Conservation (phyloP, 805 yeast genomes). For the Diddensiella transvaalensis region DNA sequence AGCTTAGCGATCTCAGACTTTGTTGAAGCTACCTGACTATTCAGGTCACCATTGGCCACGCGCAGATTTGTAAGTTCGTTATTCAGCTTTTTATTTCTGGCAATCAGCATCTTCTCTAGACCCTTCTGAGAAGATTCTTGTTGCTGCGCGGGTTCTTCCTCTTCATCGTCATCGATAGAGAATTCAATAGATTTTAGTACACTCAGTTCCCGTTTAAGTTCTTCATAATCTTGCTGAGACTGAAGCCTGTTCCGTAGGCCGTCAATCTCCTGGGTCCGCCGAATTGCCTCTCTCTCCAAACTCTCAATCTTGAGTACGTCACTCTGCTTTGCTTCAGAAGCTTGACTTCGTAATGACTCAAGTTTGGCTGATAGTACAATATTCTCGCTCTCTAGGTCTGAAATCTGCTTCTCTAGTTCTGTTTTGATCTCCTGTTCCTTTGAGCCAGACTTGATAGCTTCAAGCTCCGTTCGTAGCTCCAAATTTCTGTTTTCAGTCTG, state of each 20-base stretch:
- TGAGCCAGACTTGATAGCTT: constrained; percentile 44
- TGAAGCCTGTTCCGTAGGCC: constrained; percentile 48
- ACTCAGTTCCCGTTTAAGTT: constrained; percentile 69
- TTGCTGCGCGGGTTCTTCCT: constrained; percentile 31
- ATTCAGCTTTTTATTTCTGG: constrained; percentile 69
- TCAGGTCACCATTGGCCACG: constrained; percentile 50
- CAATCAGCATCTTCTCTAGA: constrained; percentile 58
- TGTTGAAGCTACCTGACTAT: constrained; percentile 38
- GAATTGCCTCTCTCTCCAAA: constrained; percentile 44
- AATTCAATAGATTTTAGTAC: constrained; percentile 73
- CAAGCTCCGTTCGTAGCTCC: constrained; percentile 62
- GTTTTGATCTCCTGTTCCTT: constrained; percentile 31
- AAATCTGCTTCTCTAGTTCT: constrained; percentile 18
- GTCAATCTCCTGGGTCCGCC: constrained; percentile 49
- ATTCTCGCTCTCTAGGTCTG: constrained; percentile 49
- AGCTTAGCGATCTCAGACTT: constrained; percentile 26
- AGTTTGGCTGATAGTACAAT: constrained; percentile 56
- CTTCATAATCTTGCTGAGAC: constrained; percentile 68
- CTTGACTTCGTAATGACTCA: constrained; percentile 42
- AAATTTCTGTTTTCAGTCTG: constrained; percentile 78
- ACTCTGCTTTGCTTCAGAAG: constrained; percentile 24
- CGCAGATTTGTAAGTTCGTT: constrained; percentile 66
- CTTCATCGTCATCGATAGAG: constrained; percentile 37
- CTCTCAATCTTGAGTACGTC: constrained; percentile 37
- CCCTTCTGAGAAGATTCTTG: constrained; percentile 14